phyloP scores from a whole-genome alignment of 2,329 filamentous ascomycete species.

The Coccinonectria pachysandricola region DNA sequence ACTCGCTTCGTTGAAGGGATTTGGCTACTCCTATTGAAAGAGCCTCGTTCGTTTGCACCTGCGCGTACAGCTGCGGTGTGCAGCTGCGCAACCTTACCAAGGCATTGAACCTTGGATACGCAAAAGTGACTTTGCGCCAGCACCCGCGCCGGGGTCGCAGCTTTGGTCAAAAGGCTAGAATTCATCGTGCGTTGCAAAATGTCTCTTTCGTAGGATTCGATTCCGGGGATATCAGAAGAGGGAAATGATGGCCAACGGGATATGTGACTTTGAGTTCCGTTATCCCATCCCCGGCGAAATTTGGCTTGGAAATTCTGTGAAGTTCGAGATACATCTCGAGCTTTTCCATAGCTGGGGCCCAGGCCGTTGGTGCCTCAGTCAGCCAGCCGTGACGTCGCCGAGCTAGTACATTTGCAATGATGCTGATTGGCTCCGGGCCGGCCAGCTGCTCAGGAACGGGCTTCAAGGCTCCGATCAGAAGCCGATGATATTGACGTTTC shows the following conservation, averaged over 20 bases:
- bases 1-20: slow-evolving; percentile 18
- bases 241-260: slow-evolving; percentile 3
- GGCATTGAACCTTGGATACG: slow-evolving; percentile 30
- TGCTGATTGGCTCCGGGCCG: too few relatives aligned
- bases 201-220: too few relatives aligned
- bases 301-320: slow-evolving; percentile 15
- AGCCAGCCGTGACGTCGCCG: too few relatives aligned
- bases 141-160: slow-evolving; percentile 34
- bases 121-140: slow-evolving; percentile 33
- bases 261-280: slow-evolving; percentile 7
- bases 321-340: slow-evolving; percentile 20
- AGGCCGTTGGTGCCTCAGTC: slow-evolving; percentile 17
- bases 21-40: slow-evolving; percentile 7
- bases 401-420: too few relatives aligned
- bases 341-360: slow-evolving; percentile 20
- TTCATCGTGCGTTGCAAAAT: slow-evolving; percentile 36
- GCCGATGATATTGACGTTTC: too few relatives aligned
- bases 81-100: slow-evolving; percentile 27
- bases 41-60: slow-evolving; percentile 10
- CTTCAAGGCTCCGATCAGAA: too few relatives aligned
- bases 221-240: neutral
- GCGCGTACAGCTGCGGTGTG: slow-evolving; percentile 22
- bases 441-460: too few relatives aligned
- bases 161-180: slow-evolving; percentile 36
- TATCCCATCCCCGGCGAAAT: too few relatives aligned